Percentiles rank a stretch among this genome's conserved stretches.
Evolutionary conservation across 768 basidiomycete genomes (phyloP).

Genomic region (Tylopilus cervinicoccineus): DNA sequence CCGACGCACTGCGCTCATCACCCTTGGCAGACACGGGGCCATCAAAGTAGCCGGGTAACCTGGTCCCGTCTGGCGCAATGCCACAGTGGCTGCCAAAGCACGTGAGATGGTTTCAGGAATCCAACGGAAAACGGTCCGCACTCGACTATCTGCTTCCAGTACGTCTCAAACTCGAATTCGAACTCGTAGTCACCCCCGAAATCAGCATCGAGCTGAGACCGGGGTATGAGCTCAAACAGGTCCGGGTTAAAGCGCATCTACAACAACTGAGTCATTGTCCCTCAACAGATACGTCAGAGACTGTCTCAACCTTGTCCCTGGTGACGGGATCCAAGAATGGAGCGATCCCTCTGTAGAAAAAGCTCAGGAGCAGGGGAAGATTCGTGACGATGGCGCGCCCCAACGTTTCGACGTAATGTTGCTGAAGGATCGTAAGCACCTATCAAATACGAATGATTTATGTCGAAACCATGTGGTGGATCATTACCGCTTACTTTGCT

Average conservation of each 20-base stretch:
- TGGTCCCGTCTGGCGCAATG: slow-evolving; percentile 52
- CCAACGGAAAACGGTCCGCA: slow-evolving; percentile 31
- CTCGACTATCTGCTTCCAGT: slow-evolving; percentile 78
- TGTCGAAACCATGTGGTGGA: background rate
- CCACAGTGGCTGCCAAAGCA: slow-evolving; percentile 46
- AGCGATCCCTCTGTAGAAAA: slow-evolving; percentile 80
- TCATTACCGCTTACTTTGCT: slow-evolving; percentile 52
- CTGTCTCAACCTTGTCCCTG: slow-evolving; percentile 63
- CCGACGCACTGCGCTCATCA: background rate
- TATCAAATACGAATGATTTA: slow-evolving; percentile 14
- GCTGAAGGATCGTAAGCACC: slow-evolving; percentile 77
- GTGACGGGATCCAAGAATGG: slow-evolving; percentile 89
- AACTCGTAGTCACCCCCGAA: slow-evolving; percentile 77
- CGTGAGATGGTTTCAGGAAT: slow-evolving; percentile 1
- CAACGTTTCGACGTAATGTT: slow-evolving; percentile 87
- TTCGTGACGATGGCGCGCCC: slow-evolving; percentile 83
- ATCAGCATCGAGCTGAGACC: slow-evolving; percentile 72
- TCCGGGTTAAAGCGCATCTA: slow-evolving; percentile 91
- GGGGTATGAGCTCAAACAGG: slow-evolving; percentile 68
- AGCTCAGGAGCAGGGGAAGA: slow-evolving; percentile 66
- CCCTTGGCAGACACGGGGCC: slow-evolving; percentile 8
- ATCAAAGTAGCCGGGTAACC: slow-evolving; percentile 33
- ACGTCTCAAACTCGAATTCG: slow-evolving; percentile 66
- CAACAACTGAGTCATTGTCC: background rate
- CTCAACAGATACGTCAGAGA: background rate